These are phyloP conservation scores for Myotisia sp. DNA, from an alignment of 2,329 filamentous ascomycete species.

Conservation along the genomic window DNA sequence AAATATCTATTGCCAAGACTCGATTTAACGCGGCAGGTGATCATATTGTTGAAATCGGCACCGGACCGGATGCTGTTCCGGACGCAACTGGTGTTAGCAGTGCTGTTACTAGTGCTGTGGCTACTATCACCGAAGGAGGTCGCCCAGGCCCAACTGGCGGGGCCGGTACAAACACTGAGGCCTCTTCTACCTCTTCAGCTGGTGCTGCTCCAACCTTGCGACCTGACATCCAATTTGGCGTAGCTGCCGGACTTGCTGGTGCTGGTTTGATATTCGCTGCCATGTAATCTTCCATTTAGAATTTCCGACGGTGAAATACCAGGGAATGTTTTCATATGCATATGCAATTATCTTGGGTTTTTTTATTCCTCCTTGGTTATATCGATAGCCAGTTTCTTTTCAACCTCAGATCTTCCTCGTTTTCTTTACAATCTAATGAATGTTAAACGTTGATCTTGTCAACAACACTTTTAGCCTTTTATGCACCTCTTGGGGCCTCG, in stretches of 20 bases:
- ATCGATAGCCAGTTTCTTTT: too few relatives aligned
- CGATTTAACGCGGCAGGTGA: conserved; percentile 42
- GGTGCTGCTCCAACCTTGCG: conserved; percentile 6
- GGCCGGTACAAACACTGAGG: not conserved
- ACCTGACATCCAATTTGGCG: conserved; percentile 8
- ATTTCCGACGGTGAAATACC: too few relatives aligned
- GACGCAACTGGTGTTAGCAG: conserved; percentile 28
- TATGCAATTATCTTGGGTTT: too few relatives aligned
- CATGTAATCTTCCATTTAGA: conserved; percentile 7
- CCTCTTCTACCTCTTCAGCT: not conserved
- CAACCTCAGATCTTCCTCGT: too few relatives aligned
- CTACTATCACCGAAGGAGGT: conserved; percentile 9
- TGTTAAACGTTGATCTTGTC: too few relatives aligned
- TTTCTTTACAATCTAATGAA: too few relatives aligned
- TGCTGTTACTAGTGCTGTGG: conserved; percentile 13
- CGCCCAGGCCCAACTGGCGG: conserved; percentile 1
- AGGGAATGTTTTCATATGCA: too few relatives aligned
- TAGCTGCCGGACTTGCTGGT: conserved; percentile 9
- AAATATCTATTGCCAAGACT: conserved; percentile 56
- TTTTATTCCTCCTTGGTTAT: too few relatives aligned
- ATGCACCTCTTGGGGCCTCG: too few relatives aligned
- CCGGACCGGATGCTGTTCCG: conserved; percentile 35
- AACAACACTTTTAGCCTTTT: too few relatives aligned
- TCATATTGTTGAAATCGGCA: conserved; percentile 40
- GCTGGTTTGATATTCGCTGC: conserved; percentile 11